Percentiles rank a stretch among this genome's conserved stretches.
Conservation (phyloP, 768 basidiomycete genomes). For the Phanerodontia chrysosporium region DNA sequence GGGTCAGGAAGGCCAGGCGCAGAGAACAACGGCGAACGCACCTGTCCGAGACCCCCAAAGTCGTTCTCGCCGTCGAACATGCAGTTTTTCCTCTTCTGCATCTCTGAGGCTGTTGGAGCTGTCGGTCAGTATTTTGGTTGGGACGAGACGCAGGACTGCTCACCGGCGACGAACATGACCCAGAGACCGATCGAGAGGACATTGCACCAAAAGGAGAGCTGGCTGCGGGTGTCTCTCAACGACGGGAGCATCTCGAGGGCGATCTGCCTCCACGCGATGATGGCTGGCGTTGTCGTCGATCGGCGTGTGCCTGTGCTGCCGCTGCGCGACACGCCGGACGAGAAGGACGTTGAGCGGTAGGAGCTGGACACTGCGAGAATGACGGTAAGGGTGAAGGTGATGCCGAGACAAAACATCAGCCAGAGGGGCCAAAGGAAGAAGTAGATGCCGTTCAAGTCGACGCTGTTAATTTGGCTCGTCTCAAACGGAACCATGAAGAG, state of each 20-base stretch:
- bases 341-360: constrained; percentile 6
- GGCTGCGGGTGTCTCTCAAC: constrained; percentile 7
- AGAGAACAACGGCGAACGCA: neutral
- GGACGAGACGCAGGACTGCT: neutral
- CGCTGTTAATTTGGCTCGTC: constrained; percentile 12
- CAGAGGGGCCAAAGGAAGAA: constrained; percentile 23
- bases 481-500: constrained; percentile 17
- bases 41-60: constrained; percentile 23
- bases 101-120: constrained; percentile 16
- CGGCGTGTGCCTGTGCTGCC: neutral
- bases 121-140: neutral
- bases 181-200: constrained; percentile 15
- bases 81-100: constrained; percentile 18
- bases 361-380: constrained; percentile 20
- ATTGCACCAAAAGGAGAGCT: constrained; percentile 17
- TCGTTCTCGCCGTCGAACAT: constrained; percentile 21
- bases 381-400: constrained; percentile 19
- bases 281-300: neutral
- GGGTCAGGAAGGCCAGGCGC: neutral
- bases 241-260: neutral
- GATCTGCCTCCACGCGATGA: neutral
- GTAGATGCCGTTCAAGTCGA: neutral
- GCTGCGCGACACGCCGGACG: neutral
- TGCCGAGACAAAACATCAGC: constrained; percentile 23
- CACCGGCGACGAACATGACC: constrained; percentile 18